Base-by-base conservation (phyloP, 23 red algal genomes). In the Pyropia yezoensis region DNA sequence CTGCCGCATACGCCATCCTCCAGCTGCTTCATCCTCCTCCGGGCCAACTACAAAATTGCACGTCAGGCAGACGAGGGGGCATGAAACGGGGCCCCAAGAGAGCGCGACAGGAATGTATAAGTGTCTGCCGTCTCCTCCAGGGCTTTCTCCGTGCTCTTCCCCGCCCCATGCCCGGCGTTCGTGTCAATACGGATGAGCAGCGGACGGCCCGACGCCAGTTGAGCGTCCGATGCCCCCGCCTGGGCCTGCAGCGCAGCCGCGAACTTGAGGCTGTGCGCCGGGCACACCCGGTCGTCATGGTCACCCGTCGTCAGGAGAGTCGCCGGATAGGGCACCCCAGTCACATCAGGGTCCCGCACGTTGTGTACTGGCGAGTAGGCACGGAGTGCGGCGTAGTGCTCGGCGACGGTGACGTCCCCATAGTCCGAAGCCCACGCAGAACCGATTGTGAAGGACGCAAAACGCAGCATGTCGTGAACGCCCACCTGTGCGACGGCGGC, bases 101-200 rank as follows among this genome's bases (percentile, higher is more conserved):
- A 7, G 39, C 39, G 39, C 39, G 57, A 61, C 24, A 61, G 24
- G 29, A 61, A 61, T 1, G 57, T 29, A 8, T 27, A 61, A 8
- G 69, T 89, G 53, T 89, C 84, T 53, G 62, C 73, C 14, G 78
- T 26, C 59, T 89, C 84, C 18, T 66, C 34, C 29, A 89, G 76
- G 0, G 74, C 63, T 19, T 80, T 89, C 33, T 52, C 57, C 11
- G 84, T 89, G 17, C 71, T 70, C 69, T 89, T 89, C 16, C 84
- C 84, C 45, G 84, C 84, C 50, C 84, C 84, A 59, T 89, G 84
- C 49, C 84, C 84, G 34, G 84, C 84, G 33, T 89, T 89, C 8
- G 78, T 67, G 57, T 89, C 84, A 32, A 89, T 54, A 54, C 75
- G 65, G 53, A 89, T 47, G 12, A 89, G 47, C 23, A 89, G 57